Conservation (phyloP, 2,329 filamentous ascomycete species). For the Aspergillus oerlinghausenensis region DNA sequence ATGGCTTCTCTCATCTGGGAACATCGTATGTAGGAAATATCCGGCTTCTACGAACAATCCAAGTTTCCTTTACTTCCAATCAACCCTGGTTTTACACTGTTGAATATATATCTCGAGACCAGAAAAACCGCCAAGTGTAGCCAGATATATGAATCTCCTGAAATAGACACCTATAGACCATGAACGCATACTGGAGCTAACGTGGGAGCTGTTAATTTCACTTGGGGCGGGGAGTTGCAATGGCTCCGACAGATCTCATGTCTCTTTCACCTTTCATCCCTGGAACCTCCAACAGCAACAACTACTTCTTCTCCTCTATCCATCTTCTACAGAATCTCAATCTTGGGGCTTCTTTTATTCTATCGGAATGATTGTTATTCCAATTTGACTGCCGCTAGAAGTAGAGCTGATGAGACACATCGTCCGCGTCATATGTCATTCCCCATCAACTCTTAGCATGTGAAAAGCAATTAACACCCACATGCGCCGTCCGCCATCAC, state of each 20-base stretch:
- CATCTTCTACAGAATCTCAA: not conserved
- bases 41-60: slow-evolving; percentile 16
- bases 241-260: not conserved
- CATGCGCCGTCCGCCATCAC: slow-evolving; percentile 3
- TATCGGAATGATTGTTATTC: not conserved
- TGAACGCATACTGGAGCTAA: not conserved
- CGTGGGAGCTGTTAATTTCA: not conserved
- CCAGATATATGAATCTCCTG: not conserved
- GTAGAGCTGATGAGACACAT: not conserved
- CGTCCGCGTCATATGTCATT: not conserved
- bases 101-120: not conserved
- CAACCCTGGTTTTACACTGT: not conserved
- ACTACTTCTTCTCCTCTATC: not conserved
- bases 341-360: too few species aligned
- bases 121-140: not conserved
- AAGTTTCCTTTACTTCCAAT: slow-evolving; percentile 12
- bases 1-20: slow-evolving; percentile 23
- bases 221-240: not conserved
- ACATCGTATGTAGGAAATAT: slow-evolving; percentile 26
- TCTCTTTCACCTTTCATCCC: not conserved
- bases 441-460: slow-evolving; percentile 10
- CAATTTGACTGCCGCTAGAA: not conserved
- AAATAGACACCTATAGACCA: not conserved
- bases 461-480: slow-evolving; percentile 9
- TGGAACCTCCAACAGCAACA: not conserved